Conservation (phyloP, 495 filamentous ascomycete genomes). For the Acidiella bohemica region DNA sequence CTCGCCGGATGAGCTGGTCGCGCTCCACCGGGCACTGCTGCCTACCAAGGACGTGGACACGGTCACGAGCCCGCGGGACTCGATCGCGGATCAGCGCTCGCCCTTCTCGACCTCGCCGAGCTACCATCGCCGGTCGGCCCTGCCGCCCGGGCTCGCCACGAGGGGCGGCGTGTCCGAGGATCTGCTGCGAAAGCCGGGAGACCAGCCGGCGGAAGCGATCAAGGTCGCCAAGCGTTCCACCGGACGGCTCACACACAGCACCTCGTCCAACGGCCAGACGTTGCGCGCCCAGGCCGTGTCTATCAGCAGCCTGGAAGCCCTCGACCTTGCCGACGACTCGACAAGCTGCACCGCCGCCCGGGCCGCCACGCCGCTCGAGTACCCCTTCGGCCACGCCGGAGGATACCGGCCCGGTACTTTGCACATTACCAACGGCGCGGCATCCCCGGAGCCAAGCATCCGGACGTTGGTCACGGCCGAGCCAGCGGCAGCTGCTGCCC, state of each 20-base stretch:
- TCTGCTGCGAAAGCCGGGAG: constrained; percentile 12
- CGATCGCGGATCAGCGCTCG: constrained; percentile 2
- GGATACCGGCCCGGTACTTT: constrained; percentile 27
- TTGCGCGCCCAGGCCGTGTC: neutral
- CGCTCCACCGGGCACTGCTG: constrained; percentile 23
- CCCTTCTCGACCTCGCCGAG: neutral
- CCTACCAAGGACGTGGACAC: constrained; percentile 17
- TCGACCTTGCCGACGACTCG: constrained; percentile 19
- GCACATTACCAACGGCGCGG: constrained; percentile 28
- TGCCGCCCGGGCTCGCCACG: constrained; percentile 26
- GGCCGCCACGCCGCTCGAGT: constrained; percentile 25
- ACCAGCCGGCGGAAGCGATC: constrained; percentile 2
- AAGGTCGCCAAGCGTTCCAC: neutral
- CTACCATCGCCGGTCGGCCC: constrained; percentile 17
- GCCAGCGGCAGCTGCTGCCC: neutral
- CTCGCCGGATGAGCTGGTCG: constrained; percentile 26
- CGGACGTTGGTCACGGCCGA: neutral
- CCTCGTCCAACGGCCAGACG: neutral
- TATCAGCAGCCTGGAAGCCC: constrained; percentile 18
- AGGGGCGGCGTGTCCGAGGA: constrained; percentile 19
- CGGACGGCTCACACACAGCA: neutral
- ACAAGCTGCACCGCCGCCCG: constrained; percentile 13
- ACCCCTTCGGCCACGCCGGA: constrained; percentile 25
- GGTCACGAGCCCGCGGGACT: constrained; percentile 2
- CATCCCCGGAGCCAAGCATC: constrained; percentile 27